A percentile compares a stretch with the other conserved stretches of the same genome.
Conservation (phyloP, 805 yeast species). For the Starmerella geochares region DNA sequence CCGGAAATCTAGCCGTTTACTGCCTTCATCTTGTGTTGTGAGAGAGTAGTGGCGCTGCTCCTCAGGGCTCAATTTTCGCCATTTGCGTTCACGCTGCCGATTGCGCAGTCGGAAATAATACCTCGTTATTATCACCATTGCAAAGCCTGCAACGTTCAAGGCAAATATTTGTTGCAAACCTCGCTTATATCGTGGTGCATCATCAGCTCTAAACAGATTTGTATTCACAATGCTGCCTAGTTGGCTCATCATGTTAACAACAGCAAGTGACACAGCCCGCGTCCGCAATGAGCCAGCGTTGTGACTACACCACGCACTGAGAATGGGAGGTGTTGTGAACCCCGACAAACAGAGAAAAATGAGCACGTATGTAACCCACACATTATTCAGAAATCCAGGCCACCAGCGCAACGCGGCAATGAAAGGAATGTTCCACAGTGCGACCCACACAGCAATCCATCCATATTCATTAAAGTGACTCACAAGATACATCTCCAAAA, state of each 20-base stretch:
- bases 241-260: conserved; percentile 55
- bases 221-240: conserved; percentile 41
- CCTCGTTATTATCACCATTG: conserved; percentile 25
- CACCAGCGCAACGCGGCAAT: conserved; percentile 14
- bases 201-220: conserved; percentile 47
- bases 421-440: conserved; percentile 15
- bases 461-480: conserved; percentile 3
- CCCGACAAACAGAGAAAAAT: conserved; percentile 23
- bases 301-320: conserved; percentile 41
- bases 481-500: background rate
- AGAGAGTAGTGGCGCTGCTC: conserved; percentile 42
- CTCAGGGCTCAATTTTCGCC: conserved; percentile 44
- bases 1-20: conserved; percentile 46
- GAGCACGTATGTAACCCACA: conserved; percentile 28
- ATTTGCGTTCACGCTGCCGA: conserved; percentile 34
- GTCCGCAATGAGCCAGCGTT: conserved; percentile 51
- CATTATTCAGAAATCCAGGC: conserved; percentile 16
- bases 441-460: background rate
- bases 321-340: conserved; percentile 15
- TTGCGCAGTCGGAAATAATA: conserved; percentile 31
- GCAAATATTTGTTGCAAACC: conserved; percentile 40
- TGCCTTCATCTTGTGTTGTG: conserved; percentile 45
- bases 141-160: conserved; percentile 23
- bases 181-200: conserved; percentile 46
- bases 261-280: conserved; percentile 52